Conservation (phyloP, 768 basidiomycete species). For the Lentinula lateritia region DNA sequence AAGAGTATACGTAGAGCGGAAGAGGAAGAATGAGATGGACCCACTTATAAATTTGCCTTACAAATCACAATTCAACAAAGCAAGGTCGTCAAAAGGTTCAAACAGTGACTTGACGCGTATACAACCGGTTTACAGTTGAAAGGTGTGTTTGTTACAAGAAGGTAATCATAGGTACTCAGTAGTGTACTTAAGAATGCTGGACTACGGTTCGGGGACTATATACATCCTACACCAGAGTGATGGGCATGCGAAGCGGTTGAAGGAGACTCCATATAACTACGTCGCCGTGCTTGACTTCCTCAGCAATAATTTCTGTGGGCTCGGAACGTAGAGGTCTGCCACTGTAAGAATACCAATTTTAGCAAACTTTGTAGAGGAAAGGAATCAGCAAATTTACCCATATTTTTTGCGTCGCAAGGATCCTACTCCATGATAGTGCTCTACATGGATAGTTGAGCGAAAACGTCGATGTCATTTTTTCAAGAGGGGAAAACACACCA, state of each 20-base stretch:
- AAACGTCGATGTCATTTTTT: neutral
- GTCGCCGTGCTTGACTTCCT: neutral
- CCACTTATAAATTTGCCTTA: neutral
- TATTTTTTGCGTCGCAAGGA: neutral
- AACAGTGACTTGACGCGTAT: neutral
- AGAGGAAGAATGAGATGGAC: neutral
- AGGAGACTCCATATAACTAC: neutral
- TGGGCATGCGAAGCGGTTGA: neutral
- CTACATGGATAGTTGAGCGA: neutral
- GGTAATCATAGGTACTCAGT: neutral
- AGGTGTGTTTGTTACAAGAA: neutral
- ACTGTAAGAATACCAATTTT: neutral
- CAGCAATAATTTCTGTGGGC: neutral
- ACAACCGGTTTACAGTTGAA: neutral
- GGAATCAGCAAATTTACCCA: neutral
- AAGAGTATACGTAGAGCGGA: neutral
- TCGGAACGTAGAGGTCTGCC: neutral
- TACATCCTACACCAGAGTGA: neutral
- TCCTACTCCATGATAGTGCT: conserved; percentile 1
- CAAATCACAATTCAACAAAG: conserved; percentile 1
- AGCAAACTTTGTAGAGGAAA: neutral
- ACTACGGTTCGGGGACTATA: neutral
- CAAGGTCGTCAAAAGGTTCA: too few species aligned
- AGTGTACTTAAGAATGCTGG: neutral
- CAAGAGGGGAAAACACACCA: neutral